Conservation (phyloP, 768 basidiomycete species). For the Dendrothele bispora region DNA sequence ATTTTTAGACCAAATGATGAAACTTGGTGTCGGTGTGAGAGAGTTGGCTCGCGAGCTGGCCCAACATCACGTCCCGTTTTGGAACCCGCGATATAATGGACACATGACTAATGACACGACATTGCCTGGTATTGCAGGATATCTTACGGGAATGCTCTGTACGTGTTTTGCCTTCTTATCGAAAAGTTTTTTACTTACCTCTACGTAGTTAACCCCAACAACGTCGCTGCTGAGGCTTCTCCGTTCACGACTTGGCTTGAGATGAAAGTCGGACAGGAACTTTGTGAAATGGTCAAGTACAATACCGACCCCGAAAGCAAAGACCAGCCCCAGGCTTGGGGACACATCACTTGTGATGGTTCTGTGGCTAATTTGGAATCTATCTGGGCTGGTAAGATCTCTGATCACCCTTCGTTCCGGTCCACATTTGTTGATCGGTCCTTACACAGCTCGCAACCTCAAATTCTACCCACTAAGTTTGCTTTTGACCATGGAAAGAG, state of each 20-base stretch:
- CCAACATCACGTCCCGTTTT: constrained; percentile 2
- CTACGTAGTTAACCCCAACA: constrained; percentile 46
- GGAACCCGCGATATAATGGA: background rate
- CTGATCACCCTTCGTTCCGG: background rate
- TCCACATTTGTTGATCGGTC: constrained; percentile 7
- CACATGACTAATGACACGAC: constrained; percentile 2
- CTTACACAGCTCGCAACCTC: constrained; percentile 39
- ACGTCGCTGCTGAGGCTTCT: constrained; percentile 39
- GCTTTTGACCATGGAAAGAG: constrained; percentile 26
- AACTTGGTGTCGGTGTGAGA: too few relatives aligned
- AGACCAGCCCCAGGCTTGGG: constrained; percentile 32
- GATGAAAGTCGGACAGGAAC: constrained; percentile 18
- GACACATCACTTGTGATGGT: constrained; percentile 44
- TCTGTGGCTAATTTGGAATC: constrained; percentile 48
- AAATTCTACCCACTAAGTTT: constrained; percentile 47
- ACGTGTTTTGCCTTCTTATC: too few relatives aligned
- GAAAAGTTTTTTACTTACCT: too few relatives aligned
- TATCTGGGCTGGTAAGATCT: constrained; percentile 38
- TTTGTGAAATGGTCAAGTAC: constrained; percentile 42
- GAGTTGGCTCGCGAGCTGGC: too few relatives aligned
- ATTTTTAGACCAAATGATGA: too few relatives aligned
- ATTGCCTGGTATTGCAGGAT: constrained; percentile 2
- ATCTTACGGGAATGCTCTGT: constrained; percentile 1
- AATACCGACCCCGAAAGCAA: constrained; percentile 8
- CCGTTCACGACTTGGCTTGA: constrained; percentile 36